Evolutionary conservation across 2,329 filamentous ascomycete genomes (phyloP), one percentile per base, ranked within the genome.

Genomic region (Amesomyces nigricolor): DNA sequence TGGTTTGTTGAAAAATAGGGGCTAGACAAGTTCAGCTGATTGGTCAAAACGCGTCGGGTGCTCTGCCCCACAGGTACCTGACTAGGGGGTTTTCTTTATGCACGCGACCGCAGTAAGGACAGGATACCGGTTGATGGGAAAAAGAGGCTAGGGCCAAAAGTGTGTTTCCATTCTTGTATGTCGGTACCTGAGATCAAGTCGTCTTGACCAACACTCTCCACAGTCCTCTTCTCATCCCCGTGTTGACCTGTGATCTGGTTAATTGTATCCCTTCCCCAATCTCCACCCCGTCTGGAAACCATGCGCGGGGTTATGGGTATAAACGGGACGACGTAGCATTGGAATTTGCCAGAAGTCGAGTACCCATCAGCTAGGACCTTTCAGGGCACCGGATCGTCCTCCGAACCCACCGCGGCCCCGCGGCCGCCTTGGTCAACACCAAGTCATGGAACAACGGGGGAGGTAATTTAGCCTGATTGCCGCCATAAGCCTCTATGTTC

Each of bases 391-490:
- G 51, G 13, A n/a, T 17, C 46, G 37, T 44, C 17, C 46, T 50
- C 53, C 54, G 43, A 53, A 37, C 42, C 53, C 48, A 40, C 50
- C 42, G 32, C 44, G 39, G 39, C 16, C 26, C 17, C 13, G 13
- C 13, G 13, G 13, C 30, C 45, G 37, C 42, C 43, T 38, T 43
- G 32, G 52, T 51, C 10, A 19, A 56, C 42, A 32, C 26, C 17
- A 22, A 47, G 49, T 19, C 32, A 47, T 54, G 54, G 56, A 47
- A 59, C 38, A 38, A 32, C 29, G 32, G 9, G 30, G 42, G n/a
- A 39, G 38, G 16, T 46, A 5, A 58, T 61, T 63, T 63, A 63
- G 61, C 61, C 61, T 63, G 56, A 60, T 58, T 54, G 17, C 45
- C 32, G 37, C 44, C 10, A 35, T 46, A 40, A 54, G 17, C 47